Base-by-base conservation (phyloP, 1,284 basidiomycete species). In the Exobasidium cylindrosporum region DNA sequence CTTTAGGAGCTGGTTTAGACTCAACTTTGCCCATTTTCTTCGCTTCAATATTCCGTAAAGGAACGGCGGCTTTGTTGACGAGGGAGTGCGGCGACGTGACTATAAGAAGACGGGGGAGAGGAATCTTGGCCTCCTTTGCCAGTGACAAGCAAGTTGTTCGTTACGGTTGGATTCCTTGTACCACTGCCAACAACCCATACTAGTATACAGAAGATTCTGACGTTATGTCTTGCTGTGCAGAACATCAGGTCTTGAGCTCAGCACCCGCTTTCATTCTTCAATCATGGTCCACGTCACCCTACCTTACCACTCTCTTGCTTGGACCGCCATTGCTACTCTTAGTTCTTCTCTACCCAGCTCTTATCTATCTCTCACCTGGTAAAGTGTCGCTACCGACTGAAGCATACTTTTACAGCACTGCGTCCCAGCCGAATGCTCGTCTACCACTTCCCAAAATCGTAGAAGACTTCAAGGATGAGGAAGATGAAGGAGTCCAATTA, bases 401-500 rank as follows among this genome's bases (percentile, higher is more conserved):
- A 10, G 4, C 47, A 26, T 47, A 14, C 45, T 21, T 17, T 4
- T 57, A 45, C 7, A 24, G 17, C 21, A 50, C 47, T 14, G 47
- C 47, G 26, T 10, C 23, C 2, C 49, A 58, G 14, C 40, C 21
- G 4, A 30, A 17, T 3, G 35, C 2, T 5, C 14, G 4, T 24
- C n/a, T 24, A 24, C n/a, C 4, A 24, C 26, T 50, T 21, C 47
- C 47, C 4, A 50, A 50, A 28, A 4, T 50, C n/a, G 47, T 6
- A 26, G 28, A 43, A 54, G 53, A 29, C 6, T 10, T 5, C 29
- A 31, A 17, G 14, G 40, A 56, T 2, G 56, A 52, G 29, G 56
- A 54, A 28, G 87, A 89, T 70, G 44, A 49, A 31, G 64, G 72
- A 1, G 68, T 82, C 45, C 77, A 78, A 45, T 83, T 97, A 30